Evolutionary conservation across 495 filamentous ascomycete species (phyloP).

Genomic region (Penicillium arizonense): DNA sequence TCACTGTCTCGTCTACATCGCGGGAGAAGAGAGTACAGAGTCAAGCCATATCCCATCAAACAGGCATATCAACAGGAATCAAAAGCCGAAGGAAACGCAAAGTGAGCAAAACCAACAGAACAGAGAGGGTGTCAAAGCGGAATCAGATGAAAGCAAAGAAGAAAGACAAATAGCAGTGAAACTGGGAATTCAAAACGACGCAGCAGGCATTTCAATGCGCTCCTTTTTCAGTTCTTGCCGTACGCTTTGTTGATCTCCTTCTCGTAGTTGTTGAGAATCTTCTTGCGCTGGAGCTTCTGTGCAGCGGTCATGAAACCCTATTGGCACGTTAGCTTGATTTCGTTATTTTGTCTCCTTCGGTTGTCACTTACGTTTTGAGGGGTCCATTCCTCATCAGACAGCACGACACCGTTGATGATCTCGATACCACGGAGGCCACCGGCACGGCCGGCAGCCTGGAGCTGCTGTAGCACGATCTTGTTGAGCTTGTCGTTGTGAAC

Average conservation of each 20-base stretch:
- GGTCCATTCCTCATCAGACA: constrained; percentile 97
- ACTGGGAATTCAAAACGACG: constrained; percentile 4
- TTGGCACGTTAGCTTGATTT: constrained; percentile 15
- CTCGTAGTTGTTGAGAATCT: constrained; percentile 46
- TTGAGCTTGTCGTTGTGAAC: constrained; percentile 84
- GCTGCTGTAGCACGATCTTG: constrained; percentile 72
- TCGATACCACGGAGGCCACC: constrained; percentile 83
- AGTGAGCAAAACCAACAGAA: constrained; percentile 10
- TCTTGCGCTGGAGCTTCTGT: constrained; percentile 57
- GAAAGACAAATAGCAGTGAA: constrained; percentile 1
- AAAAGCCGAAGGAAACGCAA: constrained; percentile 8
- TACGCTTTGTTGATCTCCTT: constrained; percentile 50
- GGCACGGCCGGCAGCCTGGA: constrained; percentile 70
- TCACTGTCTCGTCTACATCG: constrained; percentile 23
- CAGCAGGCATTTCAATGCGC: background rate
- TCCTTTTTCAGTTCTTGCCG: constrained; percentile 38
- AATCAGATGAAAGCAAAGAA: constrained; percentile 6
- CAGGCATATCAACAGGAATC: constrained; percentile 15
- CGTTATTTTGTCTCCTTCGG: background rate
- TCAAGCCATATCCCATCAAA: constrained; percentile 6
- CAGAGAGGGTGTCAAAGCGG: constrained; percentile 18
- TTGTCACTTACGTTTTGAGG: constrained; percentile 79
- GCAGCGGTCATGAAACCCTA: constrained; percentile 55
- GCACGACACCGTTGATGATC: constrained; percentile 86
- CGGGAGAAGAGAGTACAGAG: constrained; percentile 2